Conservation (phyloP, 1,284 basidiomycete species). For the Pholiota adiposa region DNA sequence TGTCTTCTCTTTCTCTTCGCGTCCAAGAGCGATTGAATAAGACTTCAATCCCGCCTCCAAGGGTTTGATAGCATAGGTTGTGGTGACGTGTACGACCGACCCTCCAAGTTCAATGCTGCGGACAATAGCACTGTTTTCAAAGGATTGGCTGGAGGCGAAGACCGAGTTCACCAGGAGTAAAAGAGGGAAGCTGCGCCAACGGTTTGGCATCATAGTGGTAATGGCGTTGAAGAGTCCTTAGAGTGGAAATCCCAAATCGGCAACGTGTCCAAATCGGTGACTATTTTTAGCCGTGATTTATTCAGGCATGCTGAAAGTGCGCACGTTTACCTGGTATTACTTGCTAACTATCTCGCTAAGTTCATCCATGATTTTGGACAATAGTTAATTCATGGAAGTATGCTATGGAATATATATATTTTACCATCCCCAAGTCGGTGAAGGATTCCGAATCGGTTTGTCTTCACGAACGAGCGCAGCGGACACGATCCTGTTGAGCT, state of each 20-base stretch:
- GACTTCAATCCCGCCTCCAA: conserved; percentile 61
- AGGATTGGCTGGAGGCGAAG: conserved; percentile 48
- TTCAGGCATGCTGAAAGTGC: neutral
- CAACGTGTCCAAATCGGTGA: conserved; percentile 30
- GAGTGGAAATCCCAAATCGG: conserved; percentile 20
- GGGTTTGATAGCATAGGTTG: conserved; percentile 84
- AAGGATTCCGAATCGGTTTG: conserved; percentile 75
- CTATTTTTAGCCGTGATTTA: conserved; percentile 36
- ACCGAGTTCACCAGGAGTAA: conserved; percentile 36
- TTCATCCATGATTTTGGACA: neutral
- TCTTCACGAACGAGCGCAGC: conserved; percentile 82
- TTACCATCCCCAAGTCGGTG: conserved; percentile 86
- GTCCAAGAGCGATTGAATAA: conserved; percentile 75
- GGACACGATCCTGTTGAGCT: conserved; percentile 77
- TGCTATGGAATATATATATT: conserved; percentile 17
- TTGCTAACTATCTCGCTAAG: neutral
- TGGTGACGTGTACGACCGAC: conserved; percentile 82
- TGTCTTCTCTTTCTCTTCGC: conserved; percentile 65
- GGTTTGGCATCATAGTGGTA: conserved; percentile 41
- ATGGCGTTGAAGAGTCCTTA: conserved; percentile 19
- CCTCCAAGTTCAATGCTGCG: conserved; percentile 89
- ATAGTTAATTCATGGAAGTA: neutral
- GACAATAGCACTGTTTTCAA: conserved; percentile 87
- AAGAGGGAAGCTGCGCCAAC: conserved; percentile 44
- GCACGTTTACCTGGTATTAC: neutral